Conservation (phyloP, 1,284 basidiomycete species). For the Bjerkandera adusta region DNA sequence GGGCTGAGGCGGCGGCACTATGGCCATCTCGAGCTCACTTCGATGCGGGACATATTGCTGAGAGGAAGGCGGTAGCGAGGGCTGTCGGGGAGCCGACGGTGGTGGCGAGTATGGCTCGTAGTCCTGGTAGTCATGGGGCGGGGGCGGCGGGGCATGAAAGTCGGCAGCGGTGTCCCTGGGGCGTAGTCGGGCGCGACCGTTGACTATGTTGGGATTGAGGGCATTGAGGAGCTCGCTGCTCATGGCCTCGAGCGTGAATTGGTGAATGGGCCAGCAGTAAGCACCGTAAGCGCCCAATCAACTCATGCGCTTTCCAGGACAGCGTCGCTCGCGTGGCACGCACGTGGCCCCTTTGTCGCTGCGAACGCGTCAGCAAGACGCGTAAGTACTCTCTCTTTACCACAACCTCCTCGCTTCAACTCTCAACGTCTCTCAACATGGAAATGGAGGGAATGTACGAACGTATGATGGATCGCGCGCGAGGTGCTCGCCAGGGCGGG, state of each 20-base stretch:
- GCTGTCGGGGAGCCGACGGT: conserved; percentile 12
- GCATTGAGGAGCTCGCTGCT: conserved; percentile 74
- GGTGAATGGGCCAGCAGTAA: neutral
- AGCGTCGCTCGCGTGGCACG: conserved; percentile 1
- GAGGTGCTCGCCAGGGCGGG: conserved; percentile 38
- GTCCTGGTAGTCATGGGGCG: neutral
- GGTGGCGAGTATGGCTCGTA: neutral
- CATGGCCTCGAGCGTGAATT: conserved; percentile 18
- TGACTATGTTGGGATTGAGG: conserved; percentile 62
- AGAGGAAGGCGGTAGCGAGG: conserved; percentile 22
- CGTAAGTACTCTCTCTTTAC: conserved; percentile 18
- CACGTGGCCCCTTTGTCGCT: conserved; percentile 10
- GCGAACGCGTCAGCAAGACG: conserved; percentile 35
- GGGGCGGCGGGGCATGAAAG: neutral
- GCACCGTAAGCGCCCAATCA: neutral
- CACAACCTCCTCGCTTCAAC: conserved; percentile 2
- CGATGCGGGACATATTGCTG: conserved; percentile 40
- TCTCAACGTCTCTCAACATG: conserved; percentile 1
- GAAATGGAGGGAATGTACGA: conserved; percentile 57
- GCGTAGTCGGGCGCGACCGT: conserved; percentile 30
- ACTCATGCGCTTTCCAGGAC: conserved; percentile 11
- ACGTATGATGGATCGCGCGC: conserved; percentile 52
- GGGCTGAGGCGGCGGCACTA: conserved; percentile 41
- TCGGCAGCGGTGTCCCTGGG: neutral
- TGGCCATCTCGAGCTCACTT: conserved; percentile 58